Conservation (phyloP, 2,329 filamentous ascomycete species). For the Aspergillus neoniger region DNA sequence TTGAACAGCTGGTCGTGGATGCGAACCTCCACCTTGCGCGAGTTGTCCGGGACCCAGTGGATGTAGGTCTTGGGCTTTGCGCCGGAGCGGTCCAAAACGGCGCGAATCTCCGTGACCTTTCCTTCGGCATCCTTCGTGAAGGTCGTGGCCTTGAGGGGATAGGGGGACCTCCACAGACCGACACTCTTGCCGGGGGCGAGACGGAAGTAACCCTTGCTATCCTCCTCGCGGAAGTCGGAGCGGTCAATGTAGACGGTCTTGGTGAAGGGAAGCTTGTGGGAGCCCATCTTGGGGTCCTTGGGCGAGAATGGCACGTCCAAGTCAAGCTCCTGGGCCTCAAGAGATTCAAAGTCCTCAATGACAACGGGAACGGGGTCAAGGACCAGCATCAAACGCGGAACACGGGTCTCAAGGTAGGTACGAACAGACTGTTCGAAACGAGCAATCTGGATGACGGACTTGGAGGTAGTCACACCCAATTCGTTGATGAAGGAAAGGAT, state of each 20-base stretch:
- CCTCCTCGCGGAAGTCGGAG: conserved; percentile 71
- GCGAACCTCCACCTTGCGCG: conserved; percentile 69
- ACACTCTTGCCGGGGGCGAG: conserved; percentile 74
- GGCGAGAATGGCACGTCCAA: conserved; percentile 74
- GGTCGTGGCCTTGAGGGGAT: conserved; percentile 67
- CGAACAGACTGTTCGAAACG: conserved; percentile 86
- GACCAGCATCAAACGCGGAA: conserved; percentile 86
- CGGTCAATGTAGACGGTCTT: conserved; percentile 83
- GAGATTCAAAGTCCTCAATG: conserved; percentile 76
- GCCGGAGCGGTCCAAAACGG: conserved; percentile 67
- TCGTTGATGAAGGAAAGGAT: conserved; percentile 89
- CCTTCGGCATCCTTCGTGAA: conserved; percentile 69
- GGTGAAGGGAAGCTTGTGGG: conserved; percentile 66
- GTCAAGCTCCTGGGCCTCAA: conserved; percentile 66
- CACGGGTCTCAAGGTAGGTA: conserved; percentile 81
- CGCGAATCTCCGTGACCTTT: conserved; percentile 66
- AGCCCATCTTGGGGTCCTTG: conserved; percentile 65
- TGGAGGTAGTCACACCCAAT: conserved; percentile 82
- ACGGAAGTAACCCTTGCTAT: conserved; percentile 69
- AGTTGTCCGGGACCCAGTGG: conserved; percentile 77
- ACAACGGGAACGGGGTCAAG: conserved; percentile 81
- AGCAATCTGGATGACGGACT: conserved; percentile 74
- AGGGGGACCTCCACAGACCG: conserved; percentile 70
- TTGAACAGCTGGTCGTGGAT: conserved; percentile 84
- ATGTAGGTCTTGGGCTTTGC: conserved; percentile 76